Evolutionary conservation across 306 rosid species (phyloP).

Genomic region (Ochetophila trinervis): DNA sequence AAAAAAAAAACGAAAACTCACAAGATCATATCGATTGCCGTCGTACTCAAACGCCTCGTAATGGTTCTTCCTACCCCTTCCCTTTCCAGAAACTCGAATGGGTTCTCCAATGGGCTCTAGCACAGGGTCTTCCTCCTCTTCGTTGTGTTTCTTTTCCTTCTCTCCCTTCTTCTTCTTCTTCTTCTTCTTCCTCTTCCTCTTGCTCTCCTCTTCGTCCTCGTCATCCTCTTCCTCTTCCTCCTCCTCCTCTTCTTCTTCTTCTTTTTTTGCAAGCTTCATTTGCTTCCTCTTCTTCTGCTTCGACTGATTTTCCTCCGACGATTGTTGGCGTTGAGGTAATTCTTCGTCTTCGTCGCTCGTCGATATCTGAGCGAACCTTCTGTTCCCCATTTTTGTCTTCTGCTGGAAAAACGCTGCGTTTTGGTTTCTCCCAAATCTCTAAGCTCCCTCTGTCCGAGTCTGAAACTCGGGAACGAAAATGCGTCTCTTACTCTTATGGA

Average conservation of each 20-base stretch:
- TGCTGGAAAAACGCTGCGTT: slow-evolving; percentile 7
- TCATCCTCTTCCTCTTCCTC: slow-evolving; percentile 19
- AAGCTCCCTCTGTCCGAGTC: not conserved
- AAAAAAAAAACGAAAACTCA: too few species aligned
- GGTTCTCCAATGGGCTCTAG: slow-evolving; percentile 67
- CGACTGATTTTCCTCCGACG: slow-evolving; percentile 22
- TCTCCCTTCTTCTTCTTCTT: not conserved
- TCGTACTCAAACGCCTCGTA: slow-evolving; percentile 72
- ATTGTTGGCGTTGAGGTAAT: slow-evolving; percentile 24
- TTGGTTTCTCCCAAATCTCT: not conserved
- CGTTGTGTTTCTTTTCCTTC: slow-evolving; percentile 1
- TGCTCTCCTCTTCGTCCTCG: slow-evolving; percentile 6
- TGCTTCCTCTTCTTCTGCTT: slow-evolving; percentile 49
- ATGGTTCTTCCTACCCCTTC: slow-evolving; percentile 61
- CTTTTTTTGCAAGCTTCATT: slow-evolving; percentile 37
- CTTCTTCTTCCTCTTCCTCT: slow-evolving; percentile 10
- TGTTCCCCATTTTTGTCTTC: slow-evolving; percentile 52
- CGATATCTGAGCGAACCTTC: slow-evolving; percentile 66
- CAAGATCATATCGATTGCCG: slow-evolving; percentile 67
- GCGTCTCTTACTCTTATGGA: not conserved
- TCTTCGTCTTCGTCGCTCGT: slow-evolving; percentile 83
- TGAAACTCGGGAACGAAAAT: not conserved
- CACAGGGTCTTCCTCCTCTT: slow-evolving; percentile 41
- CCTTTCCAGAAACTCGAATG: slow-evolving; percentile 69
- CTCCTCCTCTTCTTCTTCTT: not conserved